phyloP scores from a whole-genome alignment of 2,329 filamentous ascomycete species.

The Huntiella savannae region DNA sequence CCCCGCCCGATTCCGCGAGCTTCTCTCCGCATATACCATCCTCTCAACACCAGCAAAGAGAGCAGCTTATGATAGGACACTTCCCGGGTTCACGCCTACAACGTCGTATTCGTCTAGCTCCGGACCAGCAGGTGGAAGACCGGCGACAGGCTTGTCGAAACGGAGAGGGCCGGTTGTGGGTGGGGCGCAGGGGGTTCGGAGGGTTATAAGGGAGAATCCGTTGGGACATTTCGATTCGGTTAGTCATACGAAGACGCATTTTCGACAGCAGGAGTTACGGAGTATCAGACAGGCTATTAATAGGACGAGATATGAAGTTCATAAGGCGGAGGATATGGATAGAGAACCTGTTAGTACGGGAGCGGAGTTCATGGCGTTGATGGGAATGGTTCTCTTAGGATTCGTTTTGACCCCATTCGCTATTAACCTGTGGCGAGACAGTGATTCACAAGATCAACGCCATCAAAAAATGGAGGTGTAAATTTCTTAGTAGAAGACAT shows the following conservation, averaged over 20 bases:
- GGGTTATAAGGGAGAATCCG: constrained; percentile 23
- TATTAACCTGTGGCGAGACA: too few species aligned
- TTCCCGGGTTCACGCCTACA: constrained; percentile 21
- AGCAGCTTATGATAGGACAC: constrained; percentile 59
- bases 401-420: not conserved
- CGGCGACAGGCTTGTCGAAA: constrained; percentile 62
- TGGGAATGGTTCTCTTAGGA: constrained; percentile 4
- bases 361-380: not conserved
- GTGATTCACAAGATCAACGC: not conserved
- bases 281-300: constrained; percentile 10
- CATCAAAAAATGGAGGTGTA: not conserved
- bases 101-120: constrained; percentile 13
- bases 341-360: not conserved
- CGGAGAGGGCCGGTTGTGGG: constrained; percentile 61
- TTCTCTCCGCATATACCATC: constrained; percentile 66
- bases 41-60: constrained; percentile 59
- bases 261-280: constrained; percentile 34
- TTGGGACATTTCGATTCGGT: constrained; percentile 57
- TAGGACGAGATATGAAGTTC: not conserved
- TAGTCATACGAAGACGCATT: constrained; percentile 56
- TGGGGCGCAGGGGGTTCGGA: constrained; percentile 25
- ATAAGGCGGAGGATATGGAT: not conserved
- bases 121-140: constrained; percentile 51
- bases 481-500: too few species aligned
- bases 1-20: constrained; percentile 56